These are phyloP conservation scores for Casuarina cunninghamiana DNA, from an alignment of 306 rosid species.

Conservation along the genomic window DNA sequence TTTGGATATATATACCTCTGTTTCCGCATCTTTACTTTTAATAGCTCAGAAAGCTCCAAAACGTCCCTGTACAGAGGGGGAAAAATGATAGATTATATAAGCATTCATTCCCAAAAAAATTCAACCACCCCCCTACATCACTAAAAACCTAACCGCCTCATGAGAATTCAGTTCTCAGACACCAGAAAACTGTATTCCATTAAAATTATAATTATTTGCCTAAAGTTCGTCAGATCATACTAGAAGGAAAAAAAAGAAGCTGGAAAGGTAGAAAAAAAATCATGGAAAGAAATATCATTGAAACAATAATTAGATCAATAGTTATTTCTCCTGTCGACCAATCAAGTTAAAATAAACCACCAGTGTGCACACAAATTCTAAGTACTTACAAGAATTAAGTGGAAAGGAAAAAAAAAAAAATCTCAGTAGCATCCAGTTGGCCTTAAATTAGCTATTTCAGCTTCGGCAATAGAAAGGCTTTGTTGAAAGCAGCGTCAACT, in stretches of 20 bases:
- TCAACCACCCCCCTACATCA: background rate
- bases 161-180: too few relatives aligned
- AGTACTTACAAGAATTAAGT: conserved; percentile 3
- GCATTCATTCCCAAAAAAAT: background rate
- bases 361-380: conserved; percentile 7
- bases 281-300: background rate
- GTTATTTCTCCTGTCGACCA: background rate
- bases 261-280: background rate
- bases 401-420: conserved; percentile 37
- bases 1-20: conserved; percentile 88
- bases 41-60: conserved; percentile 81
- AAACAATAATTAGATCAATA: background rate
- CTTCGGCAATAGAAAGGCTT: conserved; percentile 81
- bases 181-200: background rate
- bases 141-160: background rate
- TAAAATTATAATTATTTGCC: background rate
- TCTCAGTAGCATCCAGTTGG: conserved; percentile 72
- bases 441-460: conserved; percentile 73
- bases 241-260: background rate
- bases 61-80: conserved; percentile 47
- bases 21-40: conserved; percentile 77
- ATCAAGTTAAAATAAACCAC: background rate
- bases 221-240: background rate
- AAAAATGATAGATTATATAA: conserved; percentile 9
- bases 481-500: conserved; percentile 91